Evolutionary conservation across 1,139 yeast genomes (phyloP), one percentile per base, ranked within the genome.

Genomic region (Kodamaea sp.): DNA sequence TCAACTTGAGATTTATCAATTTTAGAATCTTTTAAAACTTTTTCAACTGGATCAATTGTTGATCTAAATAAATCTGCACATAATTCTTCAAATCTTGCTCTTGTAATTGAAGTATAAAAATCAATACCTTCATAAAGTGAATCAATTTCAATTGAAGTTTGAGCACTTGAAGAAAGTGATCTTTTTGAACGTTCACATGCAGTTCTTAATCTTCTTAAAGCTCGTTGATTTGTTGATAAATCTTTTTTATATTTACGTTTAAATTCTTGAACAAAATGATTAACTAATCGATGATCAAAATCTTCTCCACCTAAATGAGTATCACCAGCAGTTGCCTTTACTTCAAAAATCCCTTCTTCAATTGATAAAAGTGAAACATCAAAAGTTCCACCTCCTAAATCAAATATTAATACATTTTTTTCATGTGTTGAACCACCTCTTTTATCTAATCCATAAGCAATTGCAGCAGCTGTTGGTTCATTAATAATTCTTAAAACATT

Each of bases 161-260:
- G 94, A 53, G 94, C 81, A 53, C 85, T 84, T 44, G 94, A 84
- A 45, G 95, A 85, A 60, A 85, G 75, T 45, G 92, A 79, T 78
- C 95, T 82, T 86, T 85, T 85, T 48, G 95, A 94, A 70, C 92
- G 84, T 76, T 85, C 95, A 68, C 89, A 85, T 53, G 94, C 92
- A 57, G 95, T 83, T 76, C 94, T 82, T 63, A 85, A 76, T 78
- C 94, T 84, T 70, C 95, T 81, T 61, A 84, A 70, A 45, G 94
- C 88, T 71, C 94, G 82, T 60, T 84, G 86, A 71, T 84, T 84
- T 42, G 75, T 62, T 42, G 84, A 73, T 57, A 84, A 69, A 64
- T 84, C 94, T 63, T 78, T 75, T 72, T 82, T 83, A 72, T 82
- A 73, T 78, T 84, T 84, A 76, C 88, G 80, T 82, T 84, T 82